phyloP scores from a whole-genome alignment of 1,139 yeast genomes.

The Candida pseudoviswanathii region DNA sequence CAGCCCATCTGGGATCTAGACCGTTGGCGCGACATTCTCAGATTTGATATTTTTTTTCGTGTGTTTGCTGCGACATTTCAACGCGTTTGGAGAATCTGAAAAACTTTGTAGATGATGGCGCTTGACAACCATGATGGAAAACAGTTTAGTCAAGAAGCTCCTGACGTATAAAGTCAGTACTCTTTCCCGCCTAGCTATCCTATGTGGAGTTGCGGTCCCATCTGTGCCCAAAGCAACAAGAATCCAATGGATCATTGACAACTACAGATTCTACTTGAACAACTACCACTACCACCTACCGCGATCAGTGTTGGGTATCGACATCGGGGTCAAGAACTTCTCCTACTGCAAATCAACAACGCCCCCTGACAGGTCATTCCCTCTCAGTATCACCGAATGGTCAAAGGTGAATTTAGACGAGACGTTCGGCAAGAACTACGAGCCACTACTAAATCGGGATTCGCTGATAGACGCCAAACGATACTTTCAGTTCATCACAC shows the following conservation, averaged over 20 bases:
- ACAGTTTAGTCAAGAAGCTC: slow-evolving; percentile 6
- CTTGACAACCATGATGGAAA: neutral
- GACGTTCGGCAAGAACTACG: slow-evolving; percentile 14
- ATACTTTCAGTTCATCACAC: slow-evolving; percentile 28
- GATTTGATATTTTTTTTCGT: too few relatives aligned
- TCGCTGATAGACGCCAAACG: slow-evolving; percentile 28
- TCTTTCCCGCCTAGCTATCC: slow-evolving; percentile 34
- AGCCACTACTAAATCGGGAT: slow-evolving; percentile 13
- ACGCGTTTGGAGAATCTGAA: too few relatives aligned
- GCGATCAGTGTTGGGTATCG: slow-evolving; percentile 28
- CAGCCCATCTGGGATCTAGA: too few relatives aligned
- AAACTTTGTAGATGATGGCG: too few relatives aligned
- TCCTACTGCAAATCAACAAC: slow-evolving; percentile 34
- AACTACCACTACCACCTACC: slow-evolving; percentile 16
- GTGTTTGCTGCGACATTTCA: too few relatives aligned
- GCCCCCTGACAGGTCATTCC: slow-evolving; percentile 9
- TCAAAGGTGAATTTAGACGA: slow-evolving; percentile 26
- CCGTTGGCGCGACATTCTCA: too few relatives aligned
- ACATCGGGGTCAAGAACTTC: slow-evolving; percentile 46
- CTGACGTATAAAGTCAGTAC: slow-evolving; percentile 18
- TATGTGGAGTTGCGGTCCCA: slow-evolving; percentile 35
- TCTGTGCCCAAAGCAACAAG: slow-evolving; percentile 29
- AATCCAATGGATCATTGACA: slow-evolving; percentile 25
- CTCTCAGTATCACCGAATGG: slow-evolving; percentile 25
- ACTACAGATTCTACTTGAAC: slow-evolving; percentile 21